Evolutionary conservation across 2,329 filamentous ascomycete species (phyloP).

Genomic region (Ophiostoma australiae): DNA sequence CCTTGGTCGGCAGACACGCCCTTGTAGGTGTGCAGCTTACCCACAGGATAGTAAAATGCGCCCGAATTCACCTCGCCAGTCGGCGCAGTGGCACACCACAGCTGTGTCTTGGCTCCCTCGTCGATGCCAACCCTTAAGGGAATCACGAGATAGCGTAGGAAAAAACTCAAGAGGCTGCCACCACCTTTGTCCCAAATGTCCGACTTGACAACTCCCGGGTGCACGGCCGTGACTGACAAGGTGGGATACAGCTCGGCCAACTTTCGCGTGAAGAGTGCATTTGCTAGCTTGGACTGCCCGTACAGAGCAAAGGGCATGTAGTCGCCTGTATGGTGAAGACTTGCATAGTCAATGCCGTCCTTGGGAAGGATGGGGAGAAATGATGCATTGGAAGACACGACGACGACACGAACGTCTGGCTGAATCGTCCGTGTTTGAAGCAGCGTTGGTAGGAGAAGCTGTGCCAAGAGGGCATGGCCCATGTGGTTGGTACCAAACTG

Average conservation of each 20-base stretch:
- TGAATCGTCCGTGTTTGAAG: constrained; percentile 18
- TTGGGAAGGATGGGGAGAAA: constrained; percentile 2
- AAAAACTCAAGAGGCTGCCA: not conserved
- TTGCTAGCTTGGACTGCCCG: constrained; percentile 37
- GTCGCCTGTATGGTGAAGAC: constrained; percentile 25
- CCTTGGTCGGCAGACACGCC: constrained; percentile 30
- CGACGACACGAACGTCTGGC: constrained; percentile 13
- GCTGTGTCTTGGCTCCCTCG: constrained; percentile 39
- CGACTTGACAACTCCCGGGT: constrained; percentile 18
- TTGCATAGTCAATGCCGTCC: not conserved
- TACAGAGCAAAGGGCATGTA: constrained; percentile 38
- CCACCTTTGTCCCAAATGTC: constrained; percentile 14
- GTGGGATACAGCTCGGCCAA: constrained; percentile 32
- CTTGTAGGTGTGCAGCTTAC: constrained; percentile 29
- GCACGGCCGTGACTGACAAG: constrained; percentile 28
- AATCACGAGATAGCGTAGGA: constrained; percentile 25
- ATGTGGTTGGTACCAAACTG: constrained; percentile 47
- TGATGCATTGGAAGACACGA: constrained; percentile 3
- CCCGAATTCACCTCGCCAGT: constrained; percentile 33
- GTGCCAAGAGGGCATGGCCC: constrained; percentile 42
- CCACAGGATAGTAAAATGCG: constrained; percentile 36
- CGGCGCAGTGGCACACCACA: constrained; percentile 39
- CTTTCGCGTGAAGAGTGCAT: constrained; percentile 33
- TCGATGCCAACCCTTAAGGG: constrained; percentile 22
- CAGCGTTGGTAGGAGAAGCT: constrained; percentile 34